These are phyloP conservation scores for Achaetomiella virescens DNA, from an alignment of 495 filamentous ascomycete genomes.

Conservation along the genomic window DNA sequence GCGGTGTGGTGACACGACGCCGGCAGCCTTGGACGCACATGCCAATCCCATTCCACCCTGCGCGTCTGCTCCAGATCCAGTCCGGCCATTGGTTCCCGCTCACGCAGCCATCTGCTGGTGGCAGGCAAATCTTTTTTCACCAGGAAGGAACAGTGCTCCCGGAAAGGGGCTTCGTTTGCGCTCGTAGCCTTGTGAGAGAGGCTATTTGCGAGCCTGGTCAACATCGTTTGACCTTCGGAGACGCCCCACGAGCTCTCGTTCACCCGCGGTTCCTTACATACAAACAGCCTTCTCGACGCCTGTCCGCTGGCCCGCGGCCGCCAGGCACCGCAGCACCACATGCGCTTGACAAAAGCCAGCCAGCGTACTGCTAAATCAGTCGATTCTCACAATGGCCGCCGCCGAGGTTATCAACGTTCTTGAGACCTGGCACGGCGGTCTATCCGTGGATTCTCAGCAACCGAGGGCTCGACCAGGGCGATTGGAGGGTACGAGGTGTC, in stretches of 20 bases:
- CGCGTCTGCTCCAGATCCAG: constrained; percentile 21
- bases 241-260: neutral
- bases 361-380: constrained; percentile 32
- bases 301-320: constrained; percentile 12
- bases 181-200: neutral
- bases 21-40: constrained; percentile 17
- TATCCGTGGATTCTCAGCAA: constrained; percentile 20
- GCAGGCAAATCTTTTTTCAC: constrained; percentile 25
- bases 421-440: constrained; percentile 28
- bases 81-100: constrained; percentile 26
- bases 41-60: constrained; percentile 25
- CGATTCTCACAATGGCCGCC: constrained; percentile 41
- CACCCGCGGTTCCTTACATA: constrained; percentile 4
- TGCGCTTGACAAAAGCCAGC: constrained; percentile 32
- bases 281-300: constrained; percentile 4
- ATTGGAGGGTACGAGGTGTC: constrained; percentile 19
- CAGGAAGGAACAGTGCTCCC: constrained; percentile 8
- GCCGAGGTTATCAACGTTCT: constrained; percentile 30
- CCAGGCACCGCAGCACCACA: constrained; percentile 36
- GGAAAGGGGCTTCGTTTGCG: constrained; percentile 12
- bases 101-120: constrained; percentile 16
- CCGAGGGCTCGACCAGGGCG: constrained; percentile 14
- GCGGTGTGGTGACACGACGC: constrained; percentile 30
- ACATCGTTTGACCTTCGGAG: neutral
- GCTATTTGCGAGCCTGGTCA: neutral